Base-by-base conservation (phyloP, 306 rosid genomes). In the Trichosanthes truncata region DNA sequence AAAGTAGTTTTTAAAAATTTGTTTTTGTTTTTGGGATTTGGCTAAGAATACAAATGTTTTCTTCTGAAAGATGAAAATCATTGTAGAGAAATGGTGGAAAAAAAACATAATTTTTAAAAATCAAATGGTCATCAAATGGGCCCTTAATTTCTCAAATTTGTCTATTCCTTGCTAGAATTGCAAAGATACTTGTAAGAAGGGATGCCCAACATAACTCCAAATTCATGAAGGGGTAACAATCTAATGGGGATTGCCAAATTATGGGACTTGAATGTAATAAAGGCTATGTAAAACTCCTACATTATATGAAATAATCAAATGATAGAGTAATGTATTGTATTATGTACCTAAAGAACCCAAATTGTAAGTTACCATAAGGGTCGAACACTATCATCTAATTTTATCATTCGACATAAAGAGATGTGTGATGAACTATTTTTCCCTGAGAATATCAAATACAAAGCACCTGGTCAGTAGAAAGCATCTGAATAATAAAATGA, bases 91-190 rank as follows among this genome's bases (percentile, higher is more conserved):
- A n/a, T n/a, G n/a, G n/a, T n/a, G n/a, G n/a, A n/a, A n/a, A n/a
- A n/a, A n/a, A n/a, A n/a, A n/a, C n/a, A n/a, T n/a, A n/a, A n/a
- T n/a, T n/a, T n/a, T n/a, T n/a, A n/a, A n/a, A n/a, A n/a, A n/a
- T n/a, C n/a, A n/a, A n/a, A n/a, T n/a, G n/a, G n/a, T n/a, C n/a
- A n/a, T n/a, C n/a, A n/a, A n/a, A n/a, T n/a, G n/a, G n/a, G n/a
- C n/a, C n/a, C n/a, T 91, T 75, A 94, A 85, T 81, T 89, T 92
- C 85, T 94, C 97, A 73, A 84, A 94, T 84, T 89, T 94, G 68
- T 97, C 97, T 25, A 94, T 89, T 81, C 98, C 98, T 88, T 94
- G 98, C 97, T 14, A 97, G 98, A 65, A 94, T 82, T 72, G 91
- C 90, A 79, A 92, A 94, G 89, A 94, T 92, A 85, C 91, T 69